These are phyloP conservation scores for Polychytrium aggregatum DNA, from an alignment of 192 early-diverging fungal genomes.

Conservation along the genomic window DNA sequence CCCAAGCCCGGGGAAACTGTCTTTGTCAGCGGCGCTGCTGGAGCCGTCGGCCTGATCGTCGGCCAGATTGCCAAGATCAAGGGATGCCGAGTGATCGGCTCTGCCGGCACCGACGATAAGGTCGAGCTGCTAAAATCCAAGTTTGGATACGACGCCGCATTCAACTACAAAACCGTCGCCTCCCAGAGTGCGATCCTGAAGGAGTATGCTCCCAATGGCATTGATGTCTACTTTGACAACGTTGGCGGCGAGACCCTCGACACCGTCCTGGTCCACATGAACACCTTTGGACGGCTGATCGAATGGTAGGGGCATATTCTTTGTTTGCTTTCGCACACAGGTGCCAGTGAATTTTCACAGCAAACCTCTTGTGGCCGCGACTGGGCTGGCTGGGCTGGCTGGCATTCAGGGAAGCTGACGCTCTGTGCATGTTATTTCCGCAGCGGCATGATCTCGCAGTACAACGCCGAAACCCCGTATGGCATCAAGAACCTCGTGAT, in stretches of 20 bases:
- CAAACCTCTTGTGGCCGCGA: not conserved
- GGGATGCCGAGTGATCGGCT: constrained; percentile 74
- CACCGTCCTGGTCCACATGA: constrained; percentile 50
- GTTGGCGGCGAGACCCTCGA: constrained; percentile 77
- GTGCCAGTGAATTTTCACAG: no score
- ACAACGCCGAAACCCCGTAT: constrained; percentile 38
- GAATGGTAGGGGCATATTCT: constrained; percentile 21
- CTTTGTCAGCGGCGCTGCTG: constrained; percentile 70
- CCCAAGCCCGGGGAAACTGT: constrained; percentile 75
- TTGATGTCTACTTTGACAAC: constrained; percentile 82
- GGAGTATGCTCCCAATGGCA: constrained; percentile 58
- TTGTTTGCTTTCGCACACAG: not conserved
- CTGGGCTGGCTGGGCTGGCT: no score
- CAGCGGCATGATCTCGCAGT: constrained; percentile 63
- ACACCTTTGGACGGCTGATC: constrained; percentile 55
- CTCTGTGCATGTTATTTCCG: no score
- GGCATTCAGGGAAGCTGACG: no score
- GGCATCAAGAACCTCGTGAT: constrained; percentile 45
- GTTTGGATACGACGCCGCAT: constrained; percentile 68
- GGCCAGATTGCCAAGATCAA: constrained; percentile 68
- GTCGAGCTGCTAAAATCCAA: constrained; percentile 51
- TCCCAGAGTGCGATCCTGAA: constrained; percentile 33
- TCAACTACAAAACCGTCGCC: constrained; percentile 86
- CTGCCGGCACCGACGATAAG: constrained; percentile 77
- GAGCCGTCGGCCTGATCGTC: constrained; percentile 56